Base-by-base conservation (phyloP, 768 basidiomycete genomes). In the Tephrocybe sp. region DNA sequence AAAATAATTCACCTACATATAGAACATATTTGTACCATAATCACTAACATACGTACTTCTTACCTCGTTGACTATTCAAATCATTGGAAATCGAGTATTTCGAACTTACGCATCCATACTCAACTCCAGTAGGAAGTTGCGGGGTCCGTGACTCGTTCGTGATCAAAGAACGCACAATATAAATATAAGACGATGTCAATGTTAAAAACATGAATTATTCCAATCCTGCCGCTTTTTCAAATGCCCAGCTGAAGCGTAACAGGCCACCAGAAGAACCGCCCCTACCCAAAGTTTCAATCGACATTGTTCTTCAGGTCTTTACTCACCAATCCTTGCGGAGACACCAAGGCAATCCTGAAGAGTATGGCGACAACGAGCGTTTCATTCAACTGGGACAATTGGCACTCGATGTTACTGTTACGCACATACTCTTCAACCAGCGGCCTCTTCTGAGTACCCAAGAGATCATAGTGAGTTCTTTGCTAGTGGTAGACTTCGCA, bases 241-340 rank as follows among this genome's bases (percentile, higher is more conserved):
- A 55, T 16, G 39, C 54, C 39, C 52, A 49, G 22, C 56, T 60
- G 22, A 60, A 62, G 53, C 58, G 61, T 37, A 46, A 47, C 29
- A 47, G 55, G 10, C 53, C 45, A 23, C 50, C 50, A 29, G 22
- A 42, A 45, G 41, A 67, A 44, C 78, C 75, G 42, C 68, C 69
- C 19, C 61, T 79, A 52, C 86, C 80, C 38, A 72, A 69, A 61
- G 69, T 79, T 42, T 58, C 52, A 49, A 69, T 71, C 24, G 79
- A 84, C 43, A 67, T 80, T 30, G 69, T 82, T 55, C 75, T 89
- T 45, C 78, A 85, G 56, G 82, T 87, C 45, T 88, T 78, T 57
- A 87, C 84, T 11, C 87, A 90, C 61, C 74, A 66, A 57, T 85
- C 85, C 16, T 71, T 89, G 42, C 73, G 79, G 43, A 74, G 62